Conservation (phyloP, 2,329 filamentous ascomycete species). For the Calonectria leucothoes region DNA sequence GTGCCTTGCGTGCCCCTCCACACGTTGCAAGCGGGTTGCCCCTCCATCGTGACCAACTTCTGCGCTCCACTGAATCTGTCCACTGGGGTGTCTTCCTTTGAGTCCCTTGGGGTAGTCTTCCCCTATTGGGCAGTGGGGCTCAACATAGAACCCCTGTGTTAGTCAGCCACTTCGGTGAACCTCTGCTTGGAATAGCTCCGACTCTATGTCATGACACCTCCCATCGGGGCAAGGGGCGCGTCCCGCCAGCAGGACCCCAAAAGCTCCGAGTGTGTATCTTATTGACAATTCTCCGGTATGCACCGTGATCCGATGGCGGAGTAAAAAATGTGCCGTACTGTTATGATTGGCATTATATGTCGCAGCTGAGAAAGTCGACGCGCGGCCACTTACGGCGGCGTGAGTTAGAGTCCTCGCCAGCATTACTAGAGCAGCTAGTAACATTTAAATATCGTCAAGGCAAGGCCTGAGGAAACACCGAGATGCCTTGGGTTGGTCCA, state of each 20-base stretch:
- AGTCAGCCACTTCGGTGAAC: slow-evolving; percentile 41
- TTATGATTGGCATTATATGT: background rate
- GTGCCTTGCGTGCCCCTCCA: slow-evolving; percentile 31
- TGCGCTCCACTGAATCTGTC: slow-evolving; percentile 28
- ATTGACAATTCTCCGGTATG: background rate
- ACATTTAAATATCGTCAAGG: background rate
- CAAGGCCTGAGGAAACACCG: background rate
- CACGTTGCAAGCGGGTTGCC: slow-evolving; percentile 33
- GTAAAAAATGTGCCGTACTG: background rate
- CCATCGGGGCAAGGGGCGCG: background rate
- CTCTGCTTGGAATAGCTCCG: slow-evolving; percentile 35
- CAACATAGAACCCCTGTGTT: slow-evolving; percentile 28
- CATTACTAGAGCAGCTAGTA: background rate
- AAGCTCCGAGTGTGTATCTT: background rate
- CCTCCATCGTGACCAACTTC: slow-evolving; percentile 35
- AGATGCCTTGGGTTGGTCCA: background rate
- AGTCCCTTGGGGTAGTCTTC: slow-evolving; percentile 21
- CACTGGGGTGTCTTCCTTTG: slow-evolving; percentile 29
- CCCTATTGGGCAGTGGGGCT: slow-evolving; percentile 35
- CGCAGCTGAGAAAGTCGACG: background rate
- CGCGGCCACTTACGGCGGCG: background rate
- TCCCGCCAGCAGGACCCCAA: background rate
- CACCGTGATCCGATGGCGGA: background rate
- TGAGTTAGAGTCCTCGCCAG: background rate
- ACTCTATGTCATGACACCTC: slow-evolving; percentile 1